Conservation (phyloP, 129 eudicot genomes). For the Flaveria sonorensis region DNA sequence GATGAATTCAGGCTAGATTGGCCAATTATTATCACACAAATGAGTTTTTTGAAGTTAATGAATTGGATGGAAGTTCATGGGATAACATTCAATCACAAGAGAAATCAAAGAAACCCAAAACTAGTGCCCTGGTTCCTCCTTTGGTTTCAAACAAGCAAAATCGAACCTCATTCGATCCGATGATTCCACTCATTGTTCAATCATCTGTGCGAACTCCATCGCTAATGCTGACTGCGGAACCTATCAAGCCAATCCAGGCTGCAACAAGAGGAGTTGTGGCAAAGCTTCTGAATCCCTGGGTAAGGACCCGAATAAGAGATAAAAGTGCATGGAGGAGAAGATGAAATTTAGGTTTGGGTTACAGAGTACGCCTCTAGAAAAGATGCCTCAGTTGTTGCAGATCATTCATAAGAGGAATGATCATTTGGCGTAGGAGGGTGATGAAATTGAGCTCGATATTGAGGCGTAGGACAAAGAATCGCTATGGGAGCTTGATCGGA, state of each 20-base stretch:
- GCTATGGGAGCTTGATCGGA: too few relatives aligned
- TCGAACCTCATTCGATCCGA: slow-evolving; percentile 41
- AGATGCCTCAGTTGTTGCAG: too few relatives aligned
- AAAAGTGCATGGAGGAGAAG: slow-evolving; percentile 86
- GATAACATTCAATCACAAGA: slow-evolving; percentile 52
- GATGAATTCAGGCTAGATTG: slow-evolving; percentile 59
- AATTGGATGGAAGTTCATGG: slow-evolving; percentile 84
- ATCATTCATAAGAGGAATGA: too few relatives aligned
- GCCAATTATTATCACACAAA: slow-evolving; percentile 12
- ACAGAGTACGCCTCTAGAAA: too few relatives aligned
- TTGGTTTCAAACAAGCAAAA: background rate
- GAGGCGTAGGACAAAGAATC: too few relatives aligned
- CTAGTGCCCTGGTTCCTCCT: slow-evolving; percentile 19
- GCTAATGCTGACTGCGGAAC: slow-evolving; percentile 51
- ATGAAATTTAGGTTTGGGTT: slow-evolving; percentile 79
- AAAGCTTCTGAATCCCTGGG: slow-evolving; percentile 81
- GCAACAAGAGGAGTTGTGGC: slow-evolving; percentile 22
- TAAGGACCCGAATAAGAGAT: slow-evolving; percentile 78
- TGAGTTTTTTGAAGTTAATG: slow-evolving; percentile 40
- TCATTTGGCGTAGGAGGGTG: too few relatives aligned
- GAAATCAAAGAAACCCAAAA: slow-evolving; percentile 49
- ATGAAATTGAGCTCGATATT: too few relatives aligned
- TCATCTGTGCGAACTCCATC: slow-evolving; percentile 55
- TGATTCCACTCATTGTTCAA: slow-evolving; percentile 34
- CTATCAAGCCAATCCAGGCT: slow-evolving; percentile 31